Base-by-base conservation (phyloP, 768 basidiomycete species). In the Lepiota brunneoincarnata region DNA sequence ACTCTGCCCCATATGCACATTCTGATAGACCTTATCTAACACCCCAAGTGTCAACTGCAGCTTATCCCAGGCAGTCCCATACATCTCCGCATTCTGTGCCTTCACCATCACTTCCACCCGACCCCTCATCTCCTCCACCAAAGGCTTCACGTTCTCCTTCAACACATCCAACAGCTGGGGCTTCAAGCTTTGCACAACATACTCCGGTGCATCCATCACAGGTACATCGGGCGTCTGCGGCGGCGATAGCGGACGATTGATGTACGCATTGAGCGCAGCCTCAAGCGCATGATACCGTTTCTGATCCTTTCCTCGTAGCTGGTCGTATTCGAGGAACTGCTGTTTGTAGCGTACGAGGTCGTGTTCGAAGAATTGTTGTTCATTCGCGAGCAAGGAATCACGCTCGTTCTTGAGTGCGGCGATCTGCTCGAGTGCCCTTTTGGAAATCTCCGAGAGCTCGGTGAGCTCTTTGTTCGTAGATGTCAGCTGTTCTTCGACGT, bases 261-360 rank as follows among this genome's bases (percentile, higher is more conserved):
- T 55, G 43, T 64, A 65, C 6, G 66, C 64, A 38, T 62, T 62
- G 20, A 67, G 44, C 18, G 66, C 63, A 3, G 48, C 39, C 49
- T 62, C 59, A 37, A 65, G 58, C 28, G 58, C 61, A 38, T 39
- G 20, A 21, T 59, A 55, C 23, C 49, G 48, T n/a, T 50, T 47
- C 23, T 35, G 20, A 12, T 61, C 60, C 21, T 57, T 40, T 12
- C 59, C 54, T 37, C 58, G 63, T 6, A 53, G 36, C 20, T 38
- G 34, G 0, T 55, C 39, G 38, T 55, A 64, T 2, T 26, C 46
- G 15, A 49, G 24, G 0, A 65, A 50, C 15, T 52, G 56, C 17
- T 43, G 35, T 28, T 62, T 55, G 7, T 26, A 62, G 31, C 53
- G 58, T 14, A 14, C 26, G 6, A 51, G 11, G n/a, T 42, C 40